Base-by-base conservation (phyloP, 306 rosid species). In the Gleditsia sinensis region DNA sequence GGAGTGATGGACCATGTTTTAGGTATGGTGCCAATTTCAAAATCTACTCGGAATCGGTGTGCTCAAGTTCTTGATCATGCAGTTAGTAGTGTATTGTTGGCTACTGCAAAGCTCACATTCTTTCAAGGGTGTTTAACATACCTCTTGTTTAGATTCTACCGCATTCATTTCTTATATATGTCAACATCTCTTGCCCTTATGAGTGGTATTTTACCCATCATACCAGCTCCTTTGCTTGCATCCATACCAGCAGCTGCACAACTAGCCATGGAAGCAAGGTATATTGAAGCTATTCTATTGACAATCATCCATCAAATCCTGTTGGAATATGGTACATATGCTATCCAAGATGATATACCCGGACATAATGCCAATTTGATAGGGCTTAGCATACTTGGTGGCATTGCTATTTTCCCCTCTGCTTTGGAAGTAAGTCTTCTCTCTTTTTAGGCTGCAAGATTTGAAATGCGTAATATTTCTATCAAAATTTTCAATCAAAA, bases 61-160 rank as follows among this genome's bases (percentile, higher is more conserved):
- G 86, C 78, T 10, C 75, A 65, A 58, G 86, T 83, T 34, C 83
- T 82, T 40, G 86, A 83, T 71, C 78, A 79, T 56, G 86, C 78
- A 17, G 83, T 79, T 13, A 75, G 78, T 14, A 75, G 81, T 51
- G 86, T 83, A 10, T 17, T 83, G 25, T 40, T 79, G 72, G 78
- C 86, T 7, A 74, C 83, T 23, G 83, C 78, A 0, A 79, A 83
- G 72, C 75, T 78, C 21, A 58, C 78, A 17, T 65, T 79, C 72
- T 83, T 75, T 61, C 83, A 83, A 49, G 87, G 87, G 27, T 75
- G 78, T 53, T 56, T 83, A 4, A 83, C 87, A 6, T 83, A 75
- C 67, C 72, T 83, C 6, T 50, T 75, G 76, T 79, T 83, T 17
- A 66, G 87, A 67, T 66, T 83, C 69, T 83, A 75, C 49, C 70